Percentiles rank a stretch among this genome's conserved stretches.
These are phyloP conservation scores for Colletotrichum sp. DNA, from an alignment of 2,329 filamentous ascomycete genomes.

Conservation along the genomic window DNA sequence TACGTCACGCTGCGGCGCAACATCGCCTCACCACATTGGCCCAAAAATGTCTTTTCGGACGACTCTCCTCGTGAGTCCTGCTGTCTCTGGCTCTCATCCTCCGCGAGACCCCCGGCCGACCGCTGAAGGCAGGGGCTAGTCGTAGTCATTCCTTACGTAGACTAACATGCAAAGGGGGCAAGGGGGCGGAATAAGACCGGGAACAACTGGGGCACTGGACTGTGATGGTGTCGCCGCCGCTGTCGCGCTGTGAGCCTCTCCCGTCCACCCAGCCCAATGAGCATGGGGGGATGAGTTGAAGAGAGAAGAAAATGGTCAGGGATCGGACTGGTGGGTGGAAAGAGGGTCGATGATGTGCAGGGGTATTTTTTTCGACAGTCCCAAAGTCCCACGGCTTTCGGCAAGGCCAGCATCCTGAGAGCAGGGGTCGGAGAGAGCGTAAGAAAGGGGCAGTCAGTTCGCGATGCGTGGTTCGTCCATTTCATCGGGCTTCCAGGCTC, in stretches of 20 bases:
- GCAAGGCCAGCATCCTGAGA: background rate
- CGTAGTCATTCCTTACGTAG: background rate
- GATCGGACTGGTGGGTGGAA: conserved; percentile 18
- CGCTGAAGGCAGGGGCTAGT: background rate
- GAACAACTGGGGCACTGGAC: background rate
- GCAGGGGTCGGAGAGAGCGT: background rate
- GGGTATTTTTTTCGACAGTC: conserved; percentile 15
- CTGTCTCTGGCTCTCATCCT: background rate
- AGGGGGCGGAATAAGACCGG: background rate
- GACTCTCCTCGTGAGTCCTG: background rate
- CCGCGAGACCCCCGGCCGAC: conserved; percentile 2
- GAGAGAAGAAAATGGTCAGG: conserved; percentile 7
- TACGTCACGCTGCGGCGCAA: conserved; percentile 21
- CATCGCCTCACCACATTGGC: conserved; percentile 18
- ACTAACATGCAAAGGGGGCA: conserved; percentile 2
- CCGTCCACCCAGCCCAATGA: background rate
- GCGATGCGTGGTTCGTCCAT: background rate
- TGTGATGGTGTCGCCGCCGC: conserved; percentile 17
- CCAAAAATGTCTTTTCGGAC: background rate
- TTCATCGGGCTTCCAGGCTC: conserved; percentile 1
- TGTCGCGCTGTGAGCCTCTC: conserved; percentile 14
- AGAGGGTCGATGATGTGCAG: conserved; percentile 27
- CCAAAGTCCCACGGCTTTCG: conserved; percentile 6
- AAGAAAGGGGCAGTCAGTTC: conserved; percentile 3
- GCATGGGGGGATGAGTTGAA: background rate